phyloP scores from a whole-genome alignment of 768 basidiomycete species.

The Tulasnella sp. region DNA sequence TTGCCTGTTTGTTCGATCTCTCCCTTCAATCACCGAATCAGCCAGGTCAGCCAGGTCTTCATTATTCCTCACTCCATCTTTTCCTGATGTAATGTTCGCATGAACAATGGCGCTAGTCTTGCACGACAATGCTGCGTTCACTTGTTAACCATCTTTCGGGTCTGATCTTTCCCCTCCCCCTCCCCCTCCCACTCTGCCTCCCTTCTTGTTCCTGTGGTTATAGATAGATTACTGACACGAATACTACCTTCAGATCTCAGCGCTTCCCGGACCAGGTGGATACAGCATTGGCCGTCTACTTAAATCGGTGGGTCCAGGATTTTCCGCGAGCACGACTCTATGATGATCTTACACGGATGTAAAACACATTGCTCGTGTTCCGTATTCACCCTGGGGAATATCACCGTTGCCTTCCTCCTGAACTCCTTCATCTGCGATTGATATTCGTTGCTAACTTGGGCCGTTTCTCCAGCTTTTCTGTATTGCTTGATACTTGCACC shows the following conservation, averaged over 20 bases:
- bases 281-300: background rate
- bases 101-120: background rate
- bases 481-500: background rate
- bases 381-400: slow-evolving; percentile 7
- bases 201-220: background rate
- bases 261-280: background rate
- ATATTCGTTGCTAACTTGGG: background rate
- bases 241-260: background rate
- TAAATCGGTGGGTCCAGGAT: background rate
- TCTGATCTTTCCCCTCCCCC: background rate
- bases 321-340: background rate
- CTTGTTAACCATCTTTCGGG: slow-evolving; percentile 18
- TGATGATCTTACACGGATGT: slow-evolving; percentile 10
- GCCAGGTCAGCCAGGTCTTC: background rate
- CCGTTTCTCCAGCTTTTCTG: too few relatives aligned
- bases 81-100: background rate
- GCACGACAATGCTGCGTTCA: slow-evolving; percentile 8
- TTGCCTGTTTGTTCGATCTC: background rate
- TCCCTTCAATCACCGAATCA: background rate
- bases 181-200: background rate
- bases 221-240: too few relatives aligned
- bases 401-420: slow-evolving; percentile 15
- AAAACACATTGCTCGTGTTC: slow-evolving; percentile 10
- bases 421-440: background rate
- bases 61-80: background rate